Evolutionary conservation across 2,329 filamentous ascomycete species (phyloP), one percentile per base, ranked within the genome.

Genomic region (Hypoxylon sp.): DNA sequence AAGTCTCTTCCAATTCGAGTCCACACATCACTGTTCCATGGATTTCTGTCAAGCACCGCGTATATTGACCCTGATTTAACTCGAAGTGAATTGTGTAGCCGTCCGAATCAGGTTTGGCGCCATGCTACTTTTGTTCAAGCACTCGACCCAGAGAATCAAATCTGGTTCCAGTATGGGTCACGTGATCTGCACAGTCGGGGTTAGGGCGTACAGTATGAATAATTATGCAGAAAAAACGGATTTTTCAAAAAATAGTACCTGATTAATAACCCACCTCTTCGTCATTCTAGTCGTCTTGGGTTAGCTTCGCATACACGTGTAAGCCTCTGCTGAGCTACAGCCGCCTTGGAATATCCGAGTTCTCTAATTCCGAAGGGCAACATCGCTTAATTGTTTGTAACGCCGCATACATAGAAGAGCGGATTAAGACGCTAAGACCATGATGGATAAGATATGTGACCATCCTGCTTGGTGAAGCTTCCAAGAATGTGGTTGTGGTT

Each of bases 11-110:
- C 29, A 39, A 62, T 54, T 46, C 17, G 54, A 46, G 15, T 47
- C 37, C 31, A 29, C 10, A 50, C 55, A 32, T 51, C 31, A 37
- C 29, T 15, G 37, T 58, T 64, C 47, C 54, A 58, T 64, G 59
- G 59, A 37, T 42, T 62, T 62, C 31, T 54, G 37, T 29, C 13
- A 46, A 61, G 15, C 37, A 21, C 37, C 11, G 42, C 31, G n/a
- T 32, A 39, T 17, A 31, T 32, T 32, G 3, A 35, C 11, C 21
- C 24, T 15, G 29, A 50, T 56, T 51, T 56, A 35, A 32, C 8
- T 55, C 47, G 27, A 19, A 24, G 44, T 37, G 48, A 53, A 21
- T 46, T 24, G 3, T 19, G 39, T n/a, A 44, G 19, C 24, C 5
- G 24, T 17, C 39, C n/a, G 19, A 44, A 19, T 44, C 39, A 44